Evolutionary conservation across 2,329 filamentous ascomycete species (phyloP).

Genomic region (Exophiala mesophila): DNA sequence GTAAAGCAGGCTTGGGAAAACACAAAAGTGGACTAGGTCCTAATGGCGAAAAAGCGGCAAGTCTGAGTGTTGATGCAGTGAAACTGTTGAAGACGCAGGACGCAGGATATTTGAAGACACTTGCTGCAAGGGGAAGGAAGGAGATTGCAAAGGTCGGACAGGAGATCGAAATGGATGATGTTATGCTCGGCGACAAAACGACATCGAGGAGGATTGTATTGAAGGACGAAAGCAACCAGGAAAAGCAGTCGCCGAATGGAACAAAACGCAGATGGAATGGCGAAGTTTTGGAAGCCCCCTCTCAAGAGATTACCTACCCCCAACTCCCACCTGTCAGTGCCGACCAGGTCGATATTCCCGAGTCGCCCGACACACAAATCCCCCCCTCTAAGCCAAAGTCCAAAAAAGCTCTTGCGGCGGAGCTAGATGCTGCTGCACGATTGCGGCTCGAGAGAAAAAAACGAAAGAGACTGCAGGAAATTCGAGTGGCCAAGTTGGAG

Average conservation of each 20-base stretch:
- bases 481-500: slow-evolving; percentile 46
- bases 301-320: slow-evolving; percentile 15
- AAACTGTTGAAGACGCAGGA: slow-evolving; percentile 63
- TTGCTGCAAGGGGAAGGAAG: slow-evolving; percentile 52
- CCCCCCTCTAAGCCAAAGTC: slow-evolving; percentile 32
- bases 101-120: slow-evolving; percentile 56
- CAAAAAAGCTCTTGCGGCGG: slow-evolving; percentile 41
- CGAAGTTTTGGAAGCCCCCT: slow-evolving; percentile 10
- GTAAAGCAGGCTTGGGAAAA: slow-evolving; percentile 38
- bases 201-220: slow-evolving; percentile 32
- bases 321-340: slow-evolving; percentile 13
- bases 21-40: slow-evolving; percentile 45
- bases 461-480: slow-evolving; percentile 46
- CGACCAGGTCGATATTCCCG: slow-evolving; percentile 21
- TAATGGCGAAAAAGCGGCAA: slow-evolving; percentile 34
- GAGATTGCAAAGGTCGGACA: slow-evolving; percentile 39
- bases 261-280: slow-evolving; percentile 24
- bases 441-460: slow-evolving; percentile 40
- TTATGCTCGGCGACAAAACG: slow-evolving; percentile 17
- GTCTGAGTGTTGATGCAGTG: slow-evolving; percentile 53
- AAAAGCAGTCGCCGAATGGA: slow-evolving; percentile 17
- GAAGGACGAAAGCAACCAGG: slow-evolving; percentile 27
- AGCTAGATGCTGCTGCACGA: slow-evolving; percentile 37
- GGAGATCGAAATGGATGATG: slow-evolving; percentile 31
- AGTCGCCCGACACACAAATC: slow-evolving; percentile 15